Percentiles rank a stretch among this genome's conserved stretches.
These are phyloP conservation scores for Acacia pycnantha DNA, from an alignment of 331 rosid genomes.

Conservation along the genomic window DNA sequence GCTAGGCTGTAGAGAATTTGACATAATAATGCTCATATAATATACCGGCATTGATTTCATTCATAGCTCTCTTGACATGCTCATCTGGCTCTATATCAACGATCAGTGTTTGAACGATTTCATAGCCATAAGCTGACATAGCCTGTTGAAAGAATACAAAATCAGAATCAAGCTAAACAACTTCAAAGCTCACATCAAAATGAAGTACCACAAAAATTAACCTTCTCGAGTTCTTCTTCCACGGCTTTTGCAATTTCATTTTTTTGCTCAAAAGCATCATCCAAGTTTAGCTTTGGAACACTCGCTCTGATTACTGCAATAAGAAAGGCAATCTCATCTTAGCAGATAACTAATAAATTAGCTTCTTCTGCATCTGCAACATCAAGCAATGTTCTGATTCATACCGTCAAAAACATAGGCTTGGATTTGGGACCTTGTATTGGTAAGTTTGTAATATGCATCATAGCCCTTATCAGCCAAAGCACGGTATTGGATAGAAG, in stretches of 20 bases:
- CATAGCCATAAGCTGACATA: slow-evolving; percentile 89
- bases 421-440: slow-evolving; percentile 83
- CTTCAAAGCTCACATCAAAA: background rate
- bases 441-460: slow-evolving; percentile 88
- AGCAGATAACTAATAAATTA: slow-evolving; percentile 9
- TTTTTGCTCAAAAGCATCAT: slow-evolving; percentile 91
- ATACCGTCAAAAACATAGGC: slow-evolving; percentile 92
- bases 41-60: slow-evolving; percentile 91
- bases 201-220: slow-evolving; percentile 22
- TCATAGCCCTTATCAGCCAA: slow-evolving; percentile 72
- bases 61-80: slow-evolving; percentile 91
- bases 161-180: slow-evolving; percentile 21
- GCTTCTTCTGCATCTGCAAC: background rate
- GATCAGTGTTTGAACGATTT: slow-evolving; percentile 89
- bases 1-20: background rate
- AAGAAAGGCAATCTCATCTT: slow-evolving; percentile 10
- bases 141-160: slow-evolving; percentile 51
- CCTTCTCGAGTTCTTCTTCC: slow-evolving; percentile 93
- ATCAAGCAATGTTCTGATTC: slow-evolving; percentile 20
- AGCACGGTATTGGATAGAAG: slow-evolving; percentile 88
- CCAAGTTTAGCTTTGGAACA: slow-evolving; percentile 87
- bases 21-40: background rate
- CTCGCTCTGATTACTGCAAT: slow-evolving; percentile 76
- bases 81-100: slow-evolving; percentile 87
- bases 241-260: slow-evolving; percentile 89